A percentile compares a stretch with the other conserved stretches of the same genome.
Evolutionary conservation across 2,329 filamentous ascomycete genomes (phyloP).

Genomic region (Ophiostoma sp.): DNA sequence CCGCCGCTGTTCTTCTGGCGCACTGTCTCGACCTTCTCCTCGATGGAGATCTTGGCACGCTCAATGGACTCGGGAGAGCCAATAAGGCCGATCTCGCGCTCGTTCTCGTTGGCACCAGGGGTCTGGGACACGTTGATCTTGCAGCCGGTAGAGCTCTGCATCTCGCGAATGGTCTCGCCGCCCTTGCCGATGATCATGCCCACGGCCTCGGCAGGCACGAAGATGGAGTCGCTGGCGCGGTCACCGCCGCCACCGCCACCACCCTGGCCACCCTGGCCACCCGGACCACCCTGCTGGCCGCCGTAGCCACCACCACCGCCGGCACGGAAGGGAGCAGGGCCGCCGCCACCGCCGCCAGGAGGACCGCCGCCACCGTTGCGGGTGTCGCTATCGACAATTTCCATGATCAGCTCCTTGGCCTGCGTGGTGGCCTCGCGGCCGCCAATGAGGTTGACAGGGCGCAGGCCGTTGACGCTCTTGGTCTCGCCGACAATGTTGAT

Average conservation of each 20-base stretch:
- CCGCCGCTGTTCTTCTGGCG: constrained; percentile 50
- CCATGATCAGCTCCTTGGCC: constrained; percentile 83
- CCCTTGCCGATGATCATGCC: constrained; percentile 97
- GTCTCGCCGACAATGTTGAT: constrained; percentile 93
- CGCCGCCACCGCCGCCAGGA: constrained; percentile 25
- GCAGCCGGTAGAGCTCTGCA: constrained; percentile 81
- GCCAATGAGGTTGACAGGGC: constrained; percentile 86
- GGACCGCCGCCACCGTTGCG: constrained; percentile 41
- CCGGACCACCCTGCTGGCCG: constrained; percentile 22
- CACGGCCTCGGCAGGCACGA: constrained; percentile 83
- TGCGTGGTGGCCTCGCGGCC: constrained; percentile 65
- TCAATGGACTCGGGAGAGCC: constrained; percentile 72
- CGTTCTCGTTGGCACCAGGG: constrained; percentile 67
- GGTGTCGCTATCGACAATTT: constrained; percentile 89
- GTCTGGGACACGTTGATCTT: constrained; percentile 91
- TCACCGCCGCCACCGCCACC: constrained; percentile 46
- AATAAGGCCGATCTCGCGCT: constrained; percentile 81
- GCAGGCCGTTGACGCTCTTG: constrained; percentile 83
- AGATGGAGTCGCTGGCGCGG: constrained; percentile 77
- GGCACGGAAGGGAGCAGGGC: constrained; percentile 28
- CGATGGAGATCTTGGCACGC: constrained; percentile 76
- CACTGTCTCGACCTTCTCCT: constrained; percentile 87
- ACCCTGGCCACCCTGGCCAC: constrained; percentile 26
- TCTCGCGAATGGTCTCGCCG: constrained; percentile 89
- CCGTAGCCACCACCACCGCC: constrained; percentile 35